Evolutionary conservation across 1,284 basidiomycete species (phyloP), one percentile per base, ranked within the genome.

Genomic region (Schizophyllum amplum): DNA sequence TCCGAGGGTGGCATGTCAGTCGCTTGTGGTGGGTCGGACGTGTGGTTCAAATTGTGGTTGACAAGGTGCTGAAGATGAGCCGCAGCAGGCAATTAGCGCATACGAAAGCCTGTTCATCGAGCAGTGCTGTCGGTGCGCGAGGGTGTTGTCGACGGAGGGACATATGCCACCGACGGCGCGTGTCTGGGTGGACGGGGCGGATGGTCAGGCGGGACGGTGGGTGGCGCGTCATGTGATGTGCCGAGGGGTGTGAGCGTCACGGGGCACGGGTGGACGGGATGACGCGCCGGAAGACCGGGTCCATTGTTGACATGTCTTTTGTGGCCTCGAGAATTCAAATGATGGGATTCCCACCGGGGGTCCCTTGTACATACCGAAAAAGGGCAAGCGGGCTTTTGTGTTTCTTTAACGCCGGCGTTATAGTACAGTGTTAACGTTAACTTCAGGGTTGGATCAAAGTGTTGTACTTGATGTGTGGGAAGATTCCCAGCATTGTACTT

Each of bases 151-250:
- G 0, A 70, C 73, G 1, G 86, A 88, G 60, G 83, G 81, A 0
- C 84, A 87, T 65, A 73, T 86, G 15, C 87, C 87, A 1, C 82
- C 86, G 0, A 83, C 88, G 5, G 83, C 80, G 25, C 78, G 86
- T 47, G 65, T 79, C 33, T 86, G 81, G 80, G 71, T 67, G n/a
- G 72, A 68, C 4, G 62, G 60, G 22, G 63, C 63, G 47, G 67
- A 66, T 5, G 62, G 61, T 24, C 66, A 69, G 42, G 58, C 63
- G 51, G 73, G 70, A 6, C 64, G 60, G 3, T 86, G 84, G 83
- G 74, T 76, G 60, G 72, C 78, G 3, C 74, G 76, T 53, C 84
- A 86, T 68, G 72, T 76, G 33, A 73, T 73, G 4, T 86, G 83
- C 65, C 63, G 27, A 13, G 27, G 6, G 27, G 6, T 33, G 27